phyloP scores from a whole-genome alignment of 208 protist genomes.

The Wallacemonas rigidus region DNA sequence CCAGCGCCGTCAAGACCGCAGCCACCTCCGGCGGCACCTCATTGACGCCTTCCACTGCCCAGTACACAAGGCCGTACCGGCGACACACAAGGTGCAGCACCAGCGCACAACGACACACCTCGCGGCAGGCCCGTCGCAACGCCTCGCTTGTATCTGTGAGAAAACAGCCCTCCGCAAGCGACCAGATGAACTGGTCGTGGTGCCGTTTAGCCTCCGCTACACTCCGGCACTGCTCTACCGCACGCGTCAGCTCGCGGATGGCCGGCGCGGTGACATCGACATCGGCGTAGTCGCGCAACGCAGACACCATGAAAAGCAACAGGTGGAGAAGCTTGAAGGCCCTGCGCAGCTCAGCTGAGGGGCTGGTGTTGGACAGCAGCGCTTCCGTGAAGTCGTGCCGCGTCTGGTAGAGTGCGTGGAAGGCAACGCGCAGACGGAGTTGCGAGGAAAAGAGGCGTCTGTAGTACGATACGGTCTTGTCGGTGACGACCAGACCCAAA shows the following conservation, averaged over 20 bases:
- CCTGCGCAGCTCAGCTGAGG: slow-evolving; percentile 64
- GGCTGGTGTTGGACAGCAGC: slow-evolving; percentile 53
- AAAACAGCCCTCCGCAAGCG: slow-evolving; percentile 68
- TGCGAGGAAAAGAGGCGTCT: slow-evolving; percentile 73
- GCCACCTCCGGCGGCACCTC: slow-evolving; percentile 66
- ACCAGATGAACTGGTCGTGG: slow-evolving; percentile 81
- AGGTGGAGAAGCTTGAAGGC: slow-evolving; percentile 66
- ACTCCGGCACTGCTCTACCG: slow-evolving; percentile 45
- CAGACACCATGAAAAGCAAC: slow-evolving; percentile 62
- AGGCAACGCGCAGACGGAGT: slow-evolving; percentile 58
- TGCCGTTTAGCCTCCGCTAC: slow-evolving; percentile 74
- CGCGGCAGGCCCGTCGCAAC: slow-evolving; percentile 51
- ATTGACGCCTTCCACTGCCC: slow-evolving; percentile 67
- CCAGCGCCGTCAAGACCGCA: slow-evolving; percentile 61
- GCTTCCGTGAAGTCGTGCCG: slow-evolving; percentile 62
- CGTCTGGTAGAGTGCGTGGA: slow-evolving; percentile 59
- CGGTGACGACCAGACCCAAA: slow-evolving; percentile 65
- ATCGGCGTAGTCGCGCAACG: slow-evolving; percentile 72
- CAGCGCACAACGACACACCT: slow-evolving; percentile 38
- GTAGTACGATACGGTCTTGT: slow-evolving; percentile 76
- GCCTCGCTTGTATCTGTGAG: slow-evolving; percentile 54
- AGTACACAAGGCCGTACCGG: slow-evolving; percentile 68
- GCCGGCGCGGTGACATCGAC: slow-evolving; percentile 72
- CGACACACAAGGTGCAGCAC: slow-evolving; percentile 65
- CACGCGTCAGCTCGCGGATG: slow-evolving; percentile 40